Evolutionary conservation across 805 yeast genomes (phyloP), one percentile per base, ranked within the genome.

Genomic region (Starmerella riodocensis): DNA sequence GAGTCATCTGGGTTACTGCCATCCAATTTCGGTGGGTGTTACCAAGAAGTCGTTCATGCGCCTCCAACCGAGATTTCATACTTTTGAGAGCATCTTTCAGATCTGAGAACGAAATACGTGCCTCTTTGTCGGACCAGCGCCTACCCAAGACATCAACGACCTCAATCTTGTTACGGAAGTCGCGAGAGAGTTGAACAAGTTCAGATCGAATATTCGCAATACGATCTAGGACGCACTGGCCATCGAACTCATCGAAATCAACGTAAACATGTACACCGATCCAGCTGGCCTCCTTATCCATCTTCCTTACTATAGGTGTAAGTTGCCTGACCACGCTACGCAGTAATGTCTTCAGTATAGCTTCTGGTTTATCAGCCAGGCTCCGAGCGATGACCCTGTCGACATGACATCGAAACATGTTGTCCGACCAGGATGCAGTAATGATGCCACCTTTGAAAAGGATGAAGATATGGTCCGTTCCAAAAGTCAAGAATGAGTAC

Each of bases 1-100:
- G 26, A n/a, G 32, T 38, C 41, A 38, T 38, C 24, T 38, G 41
- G 11, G 41, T 38, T 6, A 38, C 41, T 7, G 41, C 41, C 41
- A 38, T 38, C 41, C 41, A 38, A 16, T 38, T 38, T 11, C 41
- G 26, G 36, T 38, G 41, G 9, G 36, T 38, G 19, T 38, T 32
- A 8, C 37, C 37, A 3, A 38, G 36, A 4, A 32, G 33, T 18
- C 20, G 19, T 14, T 38, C 41, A 17, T 38, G 36, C 5, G 36
- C 36, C 29, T 38, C 41, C 4, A 38, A 17, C 13, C 41, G 36
- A 19, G 13, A 19, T 20, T 32, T 32, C 41, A 38, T 32, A 3
- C 32, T 33, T 16, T 16, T 16, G 22, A 38, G 24, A 13, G 16
- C 26, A 23, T 38, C 27, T 13, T 24, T 24, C 27, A 24, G 12